Conservation (phyloP, 2,329 filamentous ascomycete species). For the Arthrobotrys megalospora region DNA sequence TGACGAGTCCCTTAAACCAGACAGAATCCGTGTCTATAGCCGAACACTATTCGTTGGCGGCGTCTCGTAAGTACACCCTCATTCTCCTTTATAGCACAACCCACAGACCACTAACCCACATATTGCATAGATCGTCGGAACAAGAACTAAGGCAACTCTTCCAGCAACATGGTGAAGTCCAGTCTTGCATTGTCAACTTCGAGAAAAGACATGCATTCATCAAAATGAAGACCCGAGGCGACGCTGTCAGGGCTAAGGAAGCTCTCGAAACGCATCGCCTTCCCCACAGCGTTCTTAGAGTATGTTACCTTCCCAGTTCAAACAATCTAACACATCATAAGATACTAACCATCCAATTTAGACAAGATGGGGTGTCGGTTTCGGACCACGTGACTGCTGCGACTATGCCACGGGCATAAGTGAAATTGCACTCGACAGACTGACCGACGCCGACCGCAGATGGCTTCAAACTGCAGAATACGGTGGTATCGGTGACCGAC, state of each 20-base stretch:
- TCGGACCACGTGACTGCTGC: constrained; percentile 95
- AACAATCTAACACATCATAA: background rate
- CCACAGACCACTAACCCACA: constrained; percentile 65
- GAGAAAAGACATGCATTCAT: constrained; percentile 99
- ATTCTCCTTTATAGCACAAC: background rate
- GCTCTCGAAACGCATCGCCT: constrained; percentile 86
- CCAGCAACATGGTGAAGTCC: constrained; percentile 84
- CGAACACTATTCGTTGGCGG: constrained; percentile 97
- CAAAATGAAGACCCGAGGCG: constrained; percentile 93
- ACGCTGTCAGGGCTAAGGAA: constrained; percentile 86
- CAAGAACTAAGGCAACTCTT: constrained; percentile 86
- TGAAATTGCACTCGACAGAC: constrained; percentile 89
- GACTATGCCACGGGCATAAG: constrained; percentile 94
- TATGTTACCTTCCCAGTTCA: constrained; percentile 68
- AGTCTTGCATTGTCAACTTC: constrained; percentile 97
- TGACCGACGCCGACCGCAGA: constrained; percentile 96
- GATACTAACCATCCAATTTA: constrained; percentile 67
- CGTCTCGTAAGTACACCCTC: constrained; percentile 78
- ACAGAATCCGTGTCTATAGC: constrained; percentile 89
- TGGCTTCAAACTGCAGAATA: constrained; percentile 96
- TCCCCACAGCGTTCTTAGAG: constrained; percentile 80
- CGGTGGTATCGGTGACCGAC: constrained; percentile 87
- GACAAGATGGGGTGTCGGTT: constrained; percentile 98
- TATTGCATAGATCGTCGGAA: constrained; percentile 76
- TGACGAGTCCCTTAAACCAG: constrained; percentile 80